phyloP scores from a whole-genome alignment of 257 asterid genomes.

The Fraxinus excelsior region DNA sequence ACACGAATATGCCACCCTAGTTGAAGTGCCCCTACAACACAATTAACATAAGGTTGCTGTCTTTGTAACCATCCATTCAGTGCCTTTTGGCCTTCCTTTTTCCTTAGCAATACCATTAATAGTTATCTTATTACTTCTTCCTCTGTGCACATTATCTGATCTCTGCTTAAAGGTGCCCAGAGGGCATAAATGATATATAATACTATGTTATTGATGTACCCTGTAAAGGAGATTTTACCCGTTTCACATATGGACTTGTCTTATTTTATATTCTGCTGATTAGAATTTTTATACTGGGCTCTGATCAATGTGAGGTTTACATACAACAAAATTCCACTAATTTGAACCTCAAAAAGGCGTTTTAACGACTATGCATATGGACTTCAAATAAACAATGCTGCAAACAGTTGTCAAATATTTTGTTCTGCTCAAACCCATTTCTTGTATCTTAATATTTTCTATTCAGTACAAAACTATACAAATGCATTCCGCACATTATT shows the following conservation, averaged over 20 bases:
- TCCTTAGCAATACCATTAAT: not conserved
- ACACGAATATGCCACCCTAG: too few relatives aligned
- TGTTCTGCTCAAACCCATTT: not conserved
- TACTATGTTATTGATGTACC: not conserved
- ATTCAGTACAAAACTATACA: not conserved
- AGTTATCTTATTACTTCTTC: not conserved
- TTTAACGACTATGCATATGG: not conserved
- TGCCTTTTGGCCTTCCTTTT: not conserved
- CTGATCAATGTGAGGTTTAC: conserved; percentile 7
- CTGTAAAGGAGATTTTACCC: not conserved
- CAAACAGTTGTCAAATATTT: not conserved
- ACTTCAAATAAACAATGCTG: not conserved
- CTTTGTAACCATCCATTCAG: too few relatives aligned
- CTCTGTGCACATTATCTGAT: conserved; percentile 10
- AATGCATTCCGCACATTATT: not conserved
- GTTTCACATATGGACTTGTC: not conserved
- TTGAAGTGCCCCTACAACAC: too few relatives aligned
- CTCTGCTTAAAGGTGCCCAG: not conserved
- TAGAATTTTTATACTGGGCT: not conserved
- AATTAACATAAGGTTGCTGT: too few relatives aligned
- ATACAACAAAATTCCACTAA: not conserved
- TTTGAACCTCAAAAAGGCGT: not conserved
- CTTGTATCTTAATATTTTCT: not conserved
- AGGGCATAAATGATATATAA: not conserved
- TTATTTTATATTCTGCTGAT: not conserved